Percentiles rank a stretch among this genome's conserved stretches.
Conservation (phyloP, 257 asterid species). For the Ilex asprella region DNA sequence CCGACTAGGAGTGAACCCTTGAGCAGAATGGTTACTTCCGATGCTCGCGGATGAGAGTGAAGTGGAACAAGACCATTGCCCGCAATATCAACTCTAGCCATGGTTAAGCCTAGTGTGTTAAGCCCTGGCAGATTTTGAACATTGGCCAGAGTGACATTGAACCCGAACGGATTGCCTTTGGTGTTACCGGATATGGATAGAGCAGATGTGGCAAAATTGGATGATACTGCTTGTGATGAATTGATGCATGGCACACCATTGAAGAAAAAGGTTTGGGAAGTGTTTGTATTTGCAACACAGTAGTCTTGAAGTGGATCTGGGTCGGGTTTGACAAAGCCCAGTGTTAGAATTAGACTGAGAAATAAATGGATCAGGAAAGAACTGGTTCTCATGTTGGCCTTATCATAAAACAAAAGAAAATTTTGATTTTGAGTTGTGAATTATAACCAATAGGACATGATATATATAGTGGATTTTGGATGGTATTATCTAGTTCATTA, state of each 20-base stretch:
- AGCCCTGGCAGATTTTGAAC: slow-evolving; percentile 27
- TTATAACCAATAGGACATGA: neutral
- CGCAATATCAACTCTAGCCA: slow-evolving; percentile 53
- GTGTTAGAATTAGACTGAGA: slow-evolving; percentile 9
- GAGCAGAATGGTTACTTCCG: slow-evolving; percentile 47
- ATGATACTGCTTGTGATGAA: slow-evolving; percentile 25
- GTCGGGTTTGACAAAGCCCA: slow-evolving; percentile 26
- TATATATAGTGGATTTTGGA: slow-evolving; percentile 9
- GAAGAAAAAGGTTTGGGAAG: slow-evolving; percentile 8
- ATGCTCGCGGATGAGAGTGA: slow-evolving; percentile 69
- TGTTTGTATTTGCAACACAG: slow-evolving; percentile 39
- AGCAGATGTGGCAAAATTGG: slow-evolving; percentile 52
- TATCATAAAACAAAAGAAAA: neutral
- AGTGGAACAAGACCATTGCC: slow-evolving; percentile 43
- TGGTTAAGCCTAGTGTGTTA: slow-evolving; percentile 52
- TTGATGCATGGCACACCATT: slow-evolving; percentile 52
- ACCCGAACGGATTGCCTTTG: slow-evolving; percentile 20
- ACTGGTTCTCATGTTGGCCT: slow-evolving; percentile 23
- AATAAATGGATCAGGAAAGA: slow-evolving; percentile 17
- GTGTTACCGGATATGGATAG: slow-evolving; percentile 39
- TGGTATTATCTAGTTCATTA: slow-evolving; percentile 3
- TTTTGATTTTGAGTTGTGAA: neutral
- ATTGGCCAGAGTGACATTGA: slow-evolving; percentile 38
- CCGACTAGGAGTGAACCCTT: slow-evolving; percentile 58
- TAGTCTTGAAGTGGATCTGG: slow-evolving; percentile 55